phyloP scores from a whole-genome alignment of 345 rosid genomes.

The Populus ilicifolia region DNA sequence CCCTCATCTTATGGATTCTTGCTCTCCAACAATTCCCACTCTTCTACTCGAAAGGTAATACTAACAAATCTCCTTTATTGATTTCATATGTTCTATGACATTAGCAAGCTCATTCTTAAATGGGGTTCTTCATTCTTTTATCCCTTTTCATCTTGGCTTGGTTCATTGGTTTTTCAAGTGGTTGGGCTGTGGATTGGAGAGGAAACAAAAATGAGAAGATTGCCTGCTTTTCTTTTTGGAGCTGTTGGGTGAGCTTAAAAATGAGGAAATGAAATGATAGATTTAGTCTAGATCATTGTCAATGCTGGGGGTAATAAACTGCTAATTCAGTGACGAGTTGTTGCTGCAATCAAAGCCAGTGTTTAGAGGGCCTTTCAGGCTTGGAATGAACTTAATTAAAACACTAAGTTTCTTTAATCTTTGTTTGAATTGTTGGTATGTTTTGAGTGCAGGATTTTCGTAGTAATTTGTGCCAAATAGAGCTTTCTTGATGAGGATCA shows the following conservation, averaged over 20 bases:
- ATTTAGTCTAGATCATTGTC: not conserved
- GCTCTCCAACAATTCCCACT: conserved; percentile 1
- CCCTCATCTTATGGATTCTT: not conserved
- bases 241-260: not conserved
- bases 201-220: not conserved
- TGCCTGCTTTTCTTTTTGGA: not conserved
- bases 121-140: not conserved
- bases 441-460: not conserved
- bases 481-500: not conserved
- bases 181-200: not conserved
- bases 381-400: not conserved
- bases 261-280: not conserved
- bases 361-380: too few species aligned
- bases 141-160: not conserved
- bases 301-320: not conserved
- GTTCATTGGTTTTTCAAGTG: too few species aligned
- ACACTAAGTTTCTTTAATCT: not conserved
- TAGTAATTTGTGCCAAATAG: not conserved
- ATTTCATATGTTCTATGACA: not conserved
- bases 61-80: not conserved
- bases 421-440: not conserved
- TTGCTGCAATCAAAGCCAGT: not conserved
- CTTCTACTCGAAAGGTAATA: conserved; percentile 1
- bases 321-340: not conserved
- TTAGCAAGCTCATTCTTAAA: not conserved